These are phyloP conservation scores for Catunica adiposa DNA, from an alignment of 2,329 filamentous ascomycete species.

Conservation along the genomic window DNA sequence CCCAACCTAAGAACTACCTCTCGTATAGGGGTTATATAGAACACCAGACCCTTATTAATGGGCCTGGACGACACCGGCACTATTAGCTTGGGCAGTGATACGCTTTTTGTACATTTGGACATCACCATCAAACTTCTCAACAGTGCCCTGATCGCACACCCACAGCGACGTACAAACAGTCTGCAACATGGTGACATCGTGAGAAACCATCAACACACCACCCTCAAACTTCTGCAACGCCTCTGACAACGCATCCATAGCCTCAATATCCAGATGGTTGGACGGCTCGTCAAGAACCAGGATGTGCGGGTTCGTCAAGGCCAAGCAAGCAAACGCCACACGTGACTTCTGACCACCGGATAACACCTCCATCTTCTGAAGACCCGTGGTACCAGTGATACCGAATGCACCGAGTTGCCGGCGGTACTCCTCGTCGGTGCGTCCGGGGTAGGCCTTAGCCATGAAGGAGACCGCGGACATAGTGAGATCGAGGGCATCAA, in stretches of 20 bases:
- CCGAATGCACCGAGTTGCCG: slow-evolving; percentile 81
- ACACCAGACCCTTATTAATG: slow-evolving; percentile 25
- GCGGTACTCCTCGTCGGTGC: slow-evolving; percentile 90
- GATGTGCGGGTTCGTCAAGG: slow-evolving; percentile 87
- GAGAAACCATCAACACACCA: slow-evolving; percentile 93
- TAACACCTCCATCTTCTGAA: slow-evolving; percentile 87
- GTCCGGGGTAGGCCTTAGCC: slow-evolving; percentile 79
- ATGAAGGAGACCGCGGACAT: slow-evolving; percentile 89
- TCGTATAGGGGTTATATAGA: background rate
- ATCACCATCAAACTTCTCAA: slow-evolving; percentile 90
- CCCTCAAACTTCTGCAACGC: slow-evolving; percentile 79
- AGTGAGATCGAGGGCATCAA: slow-evolving; percentile 84
- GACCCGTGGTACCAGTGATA: slow-evolving; percentile 82
- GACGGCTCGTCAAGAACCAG: slow-evolving; percentile 95
- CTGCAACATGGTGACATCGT: slow-evolving; percentile 98
- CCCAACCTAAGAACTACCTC: background rate
- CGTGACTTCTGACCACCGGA: slow-evolving; percentile 97
- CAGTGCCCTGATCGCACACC: slow-evolving; percentile 88
- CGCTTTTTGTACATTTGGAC: slow-evolving; percentile 97
- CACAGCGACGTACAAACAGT: slow-evolving; percentile 88
- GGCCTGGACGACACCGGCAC: slow-evolving; percentile 64
- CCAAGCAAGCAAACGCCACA: slow-evolving; percentile 94
- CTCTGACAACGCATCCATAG: slow-evolving; percentile 85
- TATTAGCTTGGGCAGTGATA: slow-evolving; percentile 77
- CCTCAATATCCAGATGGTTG: slow-evolving; percentile 97